Evolutionary conservation across 2,329 filamentous ascomycete genomes (phyloP).

Genomic region (Neofusicoccum umdonicola): DNA sequence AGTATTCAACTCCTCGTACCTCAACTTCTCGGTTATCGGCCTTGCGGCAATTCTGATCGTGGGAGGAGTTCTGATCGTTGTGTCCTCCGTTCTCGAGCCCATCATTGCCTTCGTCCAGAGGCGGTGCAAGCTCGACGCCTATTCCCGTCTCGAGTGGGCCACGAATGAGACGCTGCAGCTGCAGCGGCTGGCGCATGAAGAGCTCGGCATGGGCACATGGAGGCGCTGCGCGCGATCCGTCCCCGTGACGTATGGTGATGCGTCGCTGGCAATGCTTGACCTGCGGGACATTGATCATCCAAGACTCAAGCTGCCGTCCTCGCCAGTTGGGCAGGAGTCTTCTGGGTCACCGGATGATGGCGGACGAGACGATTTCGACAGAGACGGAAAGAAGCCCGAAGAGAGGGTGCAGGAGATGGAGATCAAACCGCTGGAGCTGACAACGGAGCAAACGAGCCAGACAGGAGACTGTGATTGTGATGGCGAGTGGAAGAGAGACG

Average conservation of each 20-base stretch:
- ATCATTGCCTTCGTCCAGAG: slow-evolving; percentile 7
- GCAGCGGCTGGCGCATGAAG: slow-evolving; percentile 13
- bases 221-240: not conserved
- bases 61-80: slow-evolving; percentile 23
- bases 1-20: slow-evolving; percentile 20
- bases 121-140: slow-evolving; percentile 9
- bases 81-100: slow-evolving; percentile 13
- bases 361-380: too few species aligned
- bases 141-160: slow-evolving; percentile 19
- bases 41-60: slow-evolving; percentile 24
- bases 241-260: not conserved
- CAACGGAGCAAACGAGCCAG: too few species aligned
- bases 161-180: slow-evolving; percentile 19
- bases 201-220: slow-evolving; percentile 19
- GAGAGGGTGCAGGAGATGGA: too few species aligned
- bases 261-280: not conserved
- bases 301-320: not conserved
- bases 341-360: too few species aligned
- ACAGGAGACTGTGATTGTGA: too few species aligned
- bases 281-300: not conserved
- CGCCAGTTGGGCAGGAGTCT: too few species aligned
- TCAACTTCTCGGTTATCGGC: slow-evolving; percentile 24
- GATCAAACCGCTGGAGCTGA: too few species aligned
- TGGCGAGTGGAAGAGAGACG: too few species aligned
- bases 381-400: too few species aligned